phyloP scores from a whole-genome alignment of 2,329 filamentous ascomycete species.

The Diatrype stigma region DNA sequence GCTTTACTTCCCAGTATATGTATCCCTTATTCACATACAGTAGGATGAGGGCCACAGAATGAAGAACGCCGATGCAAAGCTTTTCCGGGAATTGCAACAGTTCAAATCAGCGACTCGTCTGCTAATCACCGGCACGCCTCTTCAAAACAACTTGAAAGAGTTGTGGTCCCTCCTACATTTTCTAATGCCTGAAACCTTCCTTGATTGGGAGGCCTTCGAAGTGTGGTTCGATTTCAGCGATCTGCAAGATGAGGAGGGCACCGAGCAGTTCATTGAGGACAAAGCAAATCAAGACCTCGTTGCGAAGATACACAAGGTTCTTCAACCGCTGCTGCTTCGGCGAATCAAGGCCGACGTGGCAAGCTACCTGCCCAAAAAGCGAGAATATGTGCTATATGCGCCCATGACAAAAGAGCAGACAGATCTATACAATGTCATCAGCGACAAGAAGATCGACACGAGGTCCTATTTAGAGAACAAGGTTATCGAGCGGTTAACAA shows the following conservation, averaged over 20 bases:
- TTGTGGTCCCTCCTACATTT: conserved; percentile 95
- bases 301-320: conserved; percentile 84
- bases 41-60: conserved; percentile 93
- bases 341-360: conserved; percentile 93
- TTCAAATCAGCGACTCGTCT: conserved; percentile 89
- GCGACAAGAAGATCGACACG: conserved; percentile 53
- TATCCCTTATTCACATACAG: conserved; percentile 10
- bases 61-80: conserved; percentile 91
- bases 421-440: conserved; percentile 72
- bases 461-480: conserved; percentile 81
- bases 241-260: conserved; percentile 75
- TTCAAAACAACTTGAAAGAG: conserved; percentile 94
- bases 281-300: conserved; percentile 73
- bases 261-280: conserved; percentile 75
- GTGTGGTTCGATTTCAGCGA: conserved; percentile 97
- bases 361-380: conserved; percentile 85
- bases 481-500: conserved; percentile 60
- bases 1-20: not conserved
- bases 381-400: conserved; percentile 93
- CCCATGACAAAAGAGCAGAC: conserved; percentile 88
- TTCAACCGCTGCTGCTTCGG: conserved; percentile 85
- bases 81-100: conserved; percentile 82
- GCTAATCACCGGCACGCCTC: conserved; percentile 87
- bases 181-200: conserved; percentile 86
- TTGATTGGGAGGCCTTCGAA: conserved; percentile 88